Percentiles rank a stretch among this genome's conserved stretches.
Evolutionary conservation across 257 asterid species (phyloP).

Genomic region (Orobanche coerulescens): DNA sequence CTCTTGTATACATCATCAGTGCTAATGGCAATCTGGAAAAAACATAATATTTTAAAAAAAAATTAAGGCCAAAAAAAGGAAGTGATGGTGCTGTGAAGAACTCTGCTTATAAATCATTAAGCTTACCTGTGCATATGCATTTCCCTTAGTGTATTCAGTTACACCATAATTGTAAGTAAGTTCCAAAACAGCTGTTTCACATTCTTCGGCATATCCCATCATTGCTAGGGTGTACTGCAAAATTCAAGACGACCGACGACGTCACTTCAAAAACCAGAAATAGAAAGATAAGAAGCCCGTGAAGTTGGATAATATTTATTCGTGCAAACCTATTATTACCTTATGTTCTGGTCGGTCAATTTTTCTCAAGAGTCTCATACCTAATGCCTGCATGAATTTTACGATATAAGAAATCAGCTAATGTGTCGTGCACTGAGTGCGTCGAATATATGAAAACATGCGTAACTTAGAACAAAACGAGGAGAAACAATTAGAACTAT

Average conservation of each 20-base stretch:
- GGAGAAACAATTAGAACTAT: not conserved
- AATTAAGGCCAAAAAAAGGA: slow-evolving; percentile 8
- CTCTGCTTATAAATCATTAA: not conserved
- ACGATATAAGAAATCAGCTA: slow-evolving; percentile 4
- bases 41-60: not conserved
- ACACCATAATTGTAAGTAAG: slow-evolving; percentile 94
- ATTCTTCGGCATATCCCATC: slow-evolving; percentile 94
- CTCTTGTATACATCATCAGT: slow-evolving; percentile 92
- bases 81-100: not conserved
- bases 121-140: slow-evolving; percentile 93
- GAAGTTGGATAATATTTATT: not conserved
- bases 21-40: slow-evolving; percentile 62
- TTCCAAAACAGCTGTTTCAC: slow-evolving; percentile 75
- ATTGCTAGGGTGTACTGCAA: slow-evolving; percentile 82
- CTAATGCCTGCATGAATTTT: slow-evolving; percentile 59
- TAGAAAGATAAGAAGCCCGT: not conserved
- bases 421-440: too few relatives aligned
- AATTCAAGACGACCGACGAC: not conserved
- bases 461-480: not conserved
- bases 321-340: slow-evolving; percentile 33
- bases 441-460: not conserved
- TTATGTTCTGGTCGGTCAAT: slow-evolving; percentile 86
- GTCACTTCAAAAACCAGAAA: slow-evolving; percentile 5
- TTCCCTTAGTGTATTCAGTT: slow-evolving; percentile 90
- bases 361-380: slow-evolving; percentile 71